phyloP scores from a whole-genome alignment of 805 yeast genomes.

The Cyberlindnera lachancei region DNA sequence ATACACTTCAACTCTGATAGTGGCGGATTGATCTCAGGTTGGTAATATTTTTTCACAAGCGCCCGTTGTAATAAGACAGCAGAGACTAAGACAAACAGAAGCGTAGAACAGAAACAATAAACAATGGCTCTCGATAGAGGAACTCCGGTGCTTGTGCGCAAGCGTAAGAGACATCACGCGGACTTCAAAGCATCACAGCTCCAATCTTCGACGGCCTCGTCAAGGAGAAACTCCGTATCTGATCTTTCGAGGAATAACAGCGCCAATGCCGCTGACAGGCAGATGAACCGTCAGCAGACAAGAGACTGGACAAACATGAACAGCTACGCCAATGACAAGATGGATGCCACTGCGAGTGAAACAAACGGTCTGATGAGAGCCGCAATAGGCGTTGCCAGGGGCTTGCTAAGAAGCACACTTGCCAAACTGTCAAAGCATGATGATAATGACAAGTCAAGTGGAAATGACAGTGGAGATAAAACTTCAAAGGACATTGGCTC shows the following conservation, averaged over 20 bases:
- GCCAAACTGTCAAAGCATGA: background rate
- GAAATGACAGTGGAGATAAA: background rate
- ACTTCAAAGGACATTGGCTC: background rate
- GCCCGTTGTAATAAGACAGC: too few species aligned
- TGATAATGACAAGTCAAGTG: constrained; percentile 1
- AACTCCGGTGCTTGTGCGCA: constrained; percentile 8
- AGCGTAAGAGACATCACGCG: constrained; percentile 8
- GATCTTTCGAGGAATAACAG: too few species aligned
- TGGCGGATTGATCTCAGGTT: too few species aligned
- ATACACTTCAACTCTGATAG: too few species aligned
- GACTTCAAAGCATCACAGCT: constrained; percentile 2
- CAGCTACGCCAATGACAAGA: too few species aligned
- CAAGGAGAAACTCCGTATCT: too few species aligned
- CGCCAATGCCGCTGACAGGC: too few species aligned
- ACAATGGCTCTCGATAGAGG: constrained; percentile 4
- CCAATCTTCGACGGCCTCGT: background rate
- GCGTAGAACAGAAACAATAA: too few species aligned
- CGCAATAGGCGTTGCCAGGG: background rate
- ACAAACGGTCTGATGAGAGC: constrained; percentile 5
- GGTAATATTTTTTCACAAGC: too few species aligned
- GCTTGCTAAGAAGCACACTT: background rate
- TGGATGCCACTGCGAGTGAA: constrained; percentile 15
- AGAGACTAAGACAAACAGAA: too few species aligned
- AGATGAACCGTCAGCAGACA: too few species aligned
- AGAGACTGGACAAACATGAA: too few species aligned